Conservation (phyloP, 225 moss, liverwort and hornwort species). For the Pleurozium schreberi region DNA sequence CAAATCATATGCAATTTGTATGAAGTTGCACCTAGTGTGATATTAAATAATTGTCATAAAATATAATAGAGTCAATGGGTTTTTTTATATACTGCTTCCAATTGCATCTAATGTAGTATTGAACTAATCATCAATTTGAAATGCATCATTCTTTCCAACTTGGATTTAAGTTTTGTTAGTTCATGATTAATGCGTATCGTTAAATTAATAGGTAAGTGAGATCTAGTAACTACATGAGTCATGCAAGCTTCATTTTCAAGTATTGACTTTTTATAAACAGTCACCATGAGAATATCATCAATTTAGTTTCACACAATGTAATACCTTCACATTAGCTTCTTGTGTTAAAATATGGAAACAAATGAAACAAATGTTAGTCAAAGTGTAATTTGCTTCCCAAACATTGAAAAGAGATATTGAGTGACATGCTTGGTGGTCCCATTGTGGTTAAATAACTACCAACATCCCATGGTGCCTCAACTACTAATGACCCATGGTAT, state of each 20-base stretch:
- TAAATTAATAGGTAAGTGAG: background rate
- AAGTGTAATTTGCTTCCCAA: background rate
- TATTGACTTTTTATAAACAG: background rate
- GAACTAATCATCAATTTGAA: background rate
- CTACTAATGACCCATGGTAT: background rate
- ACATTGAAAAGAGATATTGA: background rate
- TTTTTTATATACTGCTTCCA: too few species aligned
- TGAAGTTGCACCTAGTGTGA: background rate
- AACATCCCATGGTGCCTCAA: background rate
- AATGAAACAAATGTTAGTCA: background rate
- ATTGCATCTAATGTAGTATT: too few species aligned
- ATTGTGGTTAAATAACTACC: background rate
- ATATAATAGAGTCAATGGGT: too few species aligned
- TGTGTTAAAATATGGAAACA: background rate
- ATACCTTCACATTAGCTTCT: background rate
- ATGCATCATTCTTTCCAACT: background rate
- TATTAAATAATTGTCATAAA: background rate
- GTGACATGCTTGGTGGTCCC: background rate
- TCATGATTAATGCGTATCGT: background rate
- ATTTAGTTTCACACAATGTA: too few species aligned
- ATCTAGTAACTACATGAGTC: background rate
- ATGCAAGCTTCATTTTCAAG: background rate
- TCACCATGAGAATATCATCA: background rate
- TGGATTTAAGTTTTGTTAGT: background rate
- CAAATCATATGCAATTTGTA: too few species aligned